phyloP scores from a whole-genome alignment of 2,329 filamentous ascomycete species.

The Colletotrichum noveboracense region DNA sequence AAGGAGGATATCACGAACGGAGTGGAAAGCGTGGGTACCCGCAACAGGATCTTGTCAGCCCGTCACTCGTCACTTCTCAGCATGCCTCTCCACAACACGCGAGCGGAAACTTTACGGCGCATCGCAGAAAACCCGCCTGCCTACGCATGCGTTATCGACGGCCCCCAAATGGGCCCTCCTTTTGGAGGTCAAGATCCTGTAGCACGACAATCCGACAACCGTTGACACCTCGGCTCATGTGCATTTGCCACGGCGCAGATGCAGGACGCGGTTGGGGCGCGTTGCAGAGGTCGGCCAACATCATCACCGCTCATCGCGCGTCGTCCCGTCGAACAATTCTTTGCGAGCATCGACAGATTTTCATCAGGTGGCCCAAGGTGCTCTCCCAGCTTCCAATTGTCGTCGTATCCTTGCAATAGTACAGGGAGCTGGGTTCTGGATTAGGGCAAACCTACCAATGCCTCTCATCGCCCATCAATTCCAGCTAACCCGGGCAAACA shows the following conservation, averaged over 20 bases:
- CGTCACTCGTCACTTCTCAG: constrained; percentile 13
- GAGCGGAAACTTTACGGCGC: constrained; percentile 14
- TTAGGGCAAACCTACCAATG: background rate
- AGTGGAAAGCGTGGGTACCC: constrained; percentile 1
- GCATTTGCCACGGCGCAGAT: background rate
- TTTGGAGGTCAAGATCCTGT: constrained; percentile 13
- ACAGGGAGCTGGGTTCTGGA: constrained; percentile 13
- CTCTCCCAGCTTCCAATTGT: background rate
- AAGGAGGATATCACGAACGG: background rate
- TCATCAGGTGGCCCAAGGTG: background rate
- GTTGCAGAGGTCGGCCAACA: constrained; percentile 2
- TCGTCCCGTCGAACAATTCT: background rate
- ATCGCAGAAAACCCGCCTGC: constrained; percentile 9
- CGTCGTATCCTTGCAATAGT: background rate
- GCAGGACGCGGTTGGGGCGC: constrained; percentile 1
- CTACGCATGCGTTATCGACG: constrained; percentile 11
- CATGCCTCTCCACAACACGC: constrained; percentile 6
- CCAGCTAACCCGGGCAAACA: background rate
- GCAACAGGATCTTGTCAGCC: background rate
- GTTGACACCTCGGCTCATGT: background rate
- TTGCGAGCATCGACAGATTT: background rate
- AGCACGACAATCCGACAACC: background rate
- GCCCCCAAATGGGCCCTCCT: background rate
- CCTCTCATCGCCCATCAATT: background rate
- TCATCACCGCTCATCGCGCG: background rate